Evolutionary conservation across 2,329 filamentous ascomycete genomes (phyloP), one percentile per base, ranked within the genome.

Genomic region (Sphaerulina vaccinii): DNA sequence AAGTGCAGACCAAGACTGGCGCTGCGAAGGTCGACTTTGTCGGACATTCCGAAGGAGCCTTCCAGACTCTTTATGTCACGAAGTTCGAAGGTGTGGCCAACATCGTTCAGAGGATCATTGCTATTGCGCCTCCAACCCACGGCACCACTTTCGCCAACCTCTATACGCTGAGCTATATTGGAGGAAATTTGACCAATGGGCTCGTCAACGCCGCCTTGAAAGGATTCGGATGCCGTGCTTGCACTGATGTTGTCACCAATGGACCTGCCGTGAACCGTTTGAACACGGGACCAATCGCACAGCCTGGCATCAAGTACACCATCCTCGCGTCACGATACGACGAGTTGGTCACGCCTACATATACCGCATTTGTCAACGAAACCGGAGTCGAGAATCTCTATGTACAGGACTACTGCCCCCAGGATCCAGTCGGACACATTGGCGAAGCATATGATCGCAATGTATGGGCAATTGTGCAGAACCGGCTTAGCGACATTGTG

Each of bases 1-100:
- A 55, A 21, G 60, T 62, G 2, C 42, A 58, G 16, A 32, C 40
- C 8, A 54, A 52, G 18, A 58, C 57, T 8, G 54, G 56, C 11
- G 57, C 52, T 11, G 22, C 36, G 3, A 57, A 61, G 33, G 33
- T 62, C 18, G 60, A 62, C 29, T 54, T 61, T 3, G 55, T 62
- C 1, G 60, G 60, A 1, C 60, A 62, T 22, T 62, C 60, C 9
- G 60, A 62, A 24, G 60, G 60, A 21, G 60, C 60, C 2, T 62
- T 61, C 32, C 60, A 60, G 36, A 51, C 57, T 4, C 43, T 62
- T 2, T 62, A 62, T 24, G 35, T 62, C 1, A 46, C 60, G 1
- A 62, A 62, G 19, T 62, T 61, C 45, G 43, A 53, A 15, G 54
- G 49, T 2, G 49, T 60, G 11, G 49, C 38, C 5, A 44, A 49